Conservation (phyloP, 1,284 basidiomycete genomes). For the Phellopilus nigrolimitatus region DNA sequence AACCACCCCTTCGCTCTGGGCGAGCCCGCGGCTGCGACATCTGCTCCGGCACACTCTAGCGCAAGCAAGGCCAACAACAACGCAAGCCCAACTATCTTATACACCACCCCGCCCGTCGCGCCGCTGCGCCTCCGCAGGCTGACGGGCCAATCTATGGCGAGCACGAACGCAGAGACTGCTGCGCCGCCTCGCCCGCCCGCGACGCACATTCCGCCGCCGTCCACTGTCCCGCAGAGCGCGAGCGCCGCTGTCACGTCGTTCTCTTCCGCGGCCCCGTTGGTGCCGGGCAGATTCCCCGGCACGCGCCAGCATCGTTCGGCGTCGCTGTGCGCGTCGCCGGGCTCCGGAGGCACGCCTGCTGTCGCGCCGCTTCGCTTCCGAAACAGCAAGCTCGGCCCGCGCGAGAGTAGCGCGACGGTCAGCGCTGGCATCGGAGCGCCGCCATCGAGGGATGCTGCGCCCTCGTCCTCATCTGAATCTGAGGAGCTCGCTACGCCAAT, state of each 20-base stretch:
- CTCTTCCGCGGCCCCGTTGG: neutral
- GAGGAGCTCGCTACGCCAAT: neutral
- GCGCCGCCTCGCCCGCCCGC: neutral
- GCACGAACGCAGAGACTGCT: neutral
- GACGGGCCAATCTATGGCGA: neutral
- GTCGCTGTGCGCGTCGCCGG: slow-evolving; percentile 4
- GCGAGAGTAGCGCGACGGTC: slow-evolving; percentile 3
- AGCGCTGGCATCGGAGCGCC: neutral
- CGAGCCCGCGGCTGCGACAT: neutral
- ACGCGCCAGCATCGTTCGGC: slow-evolving; percentile 4
- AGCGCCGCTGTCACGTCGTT: slow-evolving; percentile 6
- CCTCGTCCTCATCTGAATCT: neutral
- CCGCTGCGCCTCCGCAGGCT: slow-evolving; percentile 5
- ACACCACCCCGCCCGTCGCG: slow-evolving; percentile 6
- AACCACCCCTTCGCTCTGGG: neutral
- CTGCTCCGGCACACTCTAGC: neutral
- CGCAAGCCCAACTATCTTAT: slow-evolving; percentile 7
- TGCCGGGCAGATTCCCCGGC: neutral
- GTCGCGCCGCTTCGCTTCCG: slow-evolving; percentile 14
- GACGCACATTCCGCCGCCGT: neutral
- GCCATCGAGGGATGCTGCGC: neutral
- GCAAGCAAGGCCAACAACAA: neutral
- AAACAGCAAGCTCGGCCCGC: slow-evolving; percentile 2
- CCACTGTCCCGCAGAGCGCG: slow-evolving; percentile 6
- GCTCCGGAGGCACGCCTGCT: neutral